Conservation (phyloP, 2,329 filamentous ascomycete genomes). For the Fusarium sp. region DNA sequence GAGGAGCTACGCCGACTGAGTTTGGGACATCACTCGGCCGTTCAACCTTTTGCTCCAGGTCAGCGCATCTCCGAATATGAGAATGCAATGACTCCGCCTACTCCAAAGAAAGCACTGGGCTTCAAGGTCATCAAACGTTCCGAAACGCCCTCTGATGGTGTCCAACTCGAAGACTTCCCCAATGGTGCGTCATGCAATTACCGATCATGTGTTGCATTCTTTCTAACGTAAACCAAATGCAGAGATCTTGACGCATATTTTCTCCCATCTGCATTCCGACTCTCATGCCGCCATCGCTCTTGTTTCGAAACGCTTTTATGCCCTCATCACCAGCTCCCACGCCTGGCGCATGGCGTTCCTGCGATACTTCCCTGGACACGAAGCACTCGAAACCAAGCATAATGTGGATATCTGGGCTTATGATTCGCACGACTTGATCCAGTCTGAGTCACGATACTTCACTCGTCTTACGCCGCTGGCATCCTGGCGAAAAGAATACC, state of each 20-base stretch:
- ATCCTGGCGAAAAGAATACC: constrained; percentile 97
- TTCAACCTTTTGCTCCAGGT: constrained; percentile 54
- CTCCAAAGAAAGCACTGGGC: constrained; percentile 60
- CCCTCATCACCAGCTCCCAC: constrained; percentile 88
- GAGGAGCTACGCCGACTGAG: constrained; percentile 67
- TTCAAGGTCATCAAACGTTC: constrained; percentile 68
- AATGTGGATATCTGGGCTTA: constrained; percentile 56
- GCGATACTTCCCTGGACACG: constrained; percentile 85
- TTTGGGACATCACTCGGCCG: constrained; percentile 47
- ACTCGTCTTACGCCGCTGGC: constrained; percentile 82
- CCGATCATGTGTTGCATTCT: neutral
- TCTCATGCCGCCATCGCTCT: constrained; percentile 85
- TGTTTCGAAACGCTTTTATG: constrained; percentile 88
- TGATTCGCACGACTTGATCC: constrained; percentile 65
- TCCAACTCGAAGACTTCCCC: constrained; percentile 71
- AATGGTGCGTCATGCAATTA: constrained; percentile 72
- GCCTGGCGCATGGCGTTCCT: constrained; percentile 94
- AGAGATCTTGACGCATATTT: constrained; percentile 93
- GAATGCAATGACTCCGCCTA: constrained; percentile 63
- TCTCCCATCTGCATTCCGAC: constrained; percentile 89
- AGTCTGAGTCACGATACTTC: constrained; percentile 82
- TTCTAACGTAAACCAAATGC: constrained; percentile 37
- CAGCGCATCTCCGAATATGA: constrained; percentile 71
- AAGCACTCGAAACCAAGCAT: constrained; percentile 54
- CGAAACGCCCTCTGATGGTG: constrained; percentile 53